Conservation (phyloP, 1,284 basidiomycete species). For the Ganoderma boninense region DNA sequence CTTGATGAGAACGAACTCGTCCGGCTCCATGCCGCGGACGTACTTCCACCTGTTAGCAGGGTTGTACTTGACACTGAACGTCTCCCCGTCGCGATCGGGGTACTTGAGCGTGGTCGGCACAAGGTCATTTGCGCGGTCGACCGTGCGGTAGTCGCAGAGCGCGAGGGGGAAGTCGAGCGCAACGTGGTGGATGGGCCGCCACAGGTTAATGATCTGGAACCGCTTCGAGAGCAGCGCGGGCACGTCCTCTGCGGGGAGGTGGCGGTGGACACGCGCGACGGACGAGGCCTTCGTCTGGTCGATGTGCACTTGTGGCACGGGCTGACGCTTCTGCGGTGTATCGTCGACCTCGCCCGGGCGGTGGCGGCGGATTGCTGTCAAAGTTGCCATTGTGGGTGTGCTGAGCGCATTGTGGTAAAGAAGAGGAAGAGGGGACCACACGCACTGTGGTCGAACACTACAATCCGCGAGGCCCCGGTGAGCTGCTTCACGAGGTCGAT, state of each 20-base stretch:
- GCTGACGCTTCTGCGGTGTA: constrained; percentile 55
- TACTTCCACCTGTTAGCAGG: constrained; percentile 72
- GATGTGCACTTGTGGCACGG: constrained; percentile 57
- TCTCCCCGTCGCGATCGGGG: constrained; percentile 66
- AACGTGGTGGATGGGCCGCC: constrained; percentile 66
- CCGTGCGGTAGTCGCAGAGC: constrained; percentile 66
- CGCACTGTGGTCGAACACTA: constrained; percentile 73
- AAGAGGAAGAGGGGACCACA: constrained; percentile 18
- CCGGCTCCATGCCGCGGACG: constrained; percentile 64
- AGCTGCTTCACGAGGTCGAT: constrained; percentile 64
- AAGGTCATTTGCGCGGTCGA: constrained; percentile 57
- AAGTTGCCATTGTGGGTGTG: background rate
- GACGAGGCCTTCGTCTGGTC: constrained; percentile 62
- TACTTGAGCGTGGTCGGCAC: constrained; percentile 60
- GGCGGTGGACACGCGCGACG: constrained; percentile 57
- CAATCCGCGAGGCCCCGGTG: constrained; percentile 66
- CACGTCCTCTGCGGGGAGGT: constrained; percentile 58
- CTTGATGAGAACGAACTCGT: constrained; percentile 73
- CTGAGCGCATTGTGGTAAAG: background rate
- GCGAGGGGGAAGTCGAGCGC: constrained; percentile 69
- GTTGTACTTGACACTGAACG: constrained; percentile 60
- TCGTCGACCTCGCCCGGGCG: constrained; percentile 50
- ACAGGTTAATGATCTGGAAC: constrained; percentile 78
- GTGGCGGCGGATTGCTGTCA: constrained; percentile 55
- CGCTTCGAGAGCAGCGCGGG: constrained; percentile 53